Evolutionary conservation across 1,284 basidiomycete genomes (phyloP).

Genomic region (Chalciporus sp.): DNA sequence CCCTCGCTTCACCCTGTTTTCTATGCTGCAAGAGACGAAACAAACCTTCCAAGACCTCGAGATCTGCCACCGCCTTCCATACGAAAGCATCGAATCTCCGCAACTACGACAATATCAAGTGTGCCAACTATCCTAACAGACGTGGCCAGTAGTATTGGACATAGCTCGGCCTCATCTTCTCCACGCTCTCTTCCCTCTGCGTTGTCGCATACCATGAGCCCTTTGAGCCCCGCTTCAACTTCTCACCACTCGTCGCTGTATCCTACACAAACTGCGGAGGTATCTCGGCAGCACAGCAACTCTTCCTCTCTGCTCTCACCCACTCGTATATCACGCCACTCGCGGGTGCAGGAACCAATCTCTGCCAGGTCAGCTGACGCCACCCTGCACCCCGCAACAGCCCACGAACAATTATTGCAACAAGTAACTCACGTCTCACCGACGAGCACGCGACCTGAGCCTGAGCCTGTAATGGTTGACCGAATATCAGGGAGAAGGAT

Average conservation of each 20-base stretch:
- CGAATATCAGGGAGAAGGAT: no score
- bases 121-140: neutral
- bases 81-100: neutral
- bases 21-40: conserved; percentile 36
- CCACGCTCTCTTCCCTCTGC: neutral
- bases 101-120: neutral
- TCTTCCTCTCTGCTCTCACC: no score
- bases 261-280: conserved; percentile 8
- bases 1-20: conserved; percentile 28
- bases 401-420: no score
- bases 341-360: no score
- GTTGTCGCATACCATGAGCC: neutral
- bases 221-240: neutral
- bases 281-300: neutral
- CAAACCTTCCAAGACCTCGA: conserved; percentile 28
- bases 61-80: conserved; percentile 29
- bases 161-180: conserved; percentile 2
- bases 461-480: no score
- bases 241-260: neutral
- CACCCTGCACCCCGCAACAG: no score
- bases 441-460: no score
- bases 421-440: no score
- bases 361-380: no score
- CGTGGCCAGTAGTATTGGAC: neutral
- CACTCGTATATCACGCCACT: no score